A percentile compares a stretch with the other conserved stretches of the same genome.
phyloP scores from a whole-genome alignment of 176 grass and related monocot genomes.

The Ananas comosus region DNA sequence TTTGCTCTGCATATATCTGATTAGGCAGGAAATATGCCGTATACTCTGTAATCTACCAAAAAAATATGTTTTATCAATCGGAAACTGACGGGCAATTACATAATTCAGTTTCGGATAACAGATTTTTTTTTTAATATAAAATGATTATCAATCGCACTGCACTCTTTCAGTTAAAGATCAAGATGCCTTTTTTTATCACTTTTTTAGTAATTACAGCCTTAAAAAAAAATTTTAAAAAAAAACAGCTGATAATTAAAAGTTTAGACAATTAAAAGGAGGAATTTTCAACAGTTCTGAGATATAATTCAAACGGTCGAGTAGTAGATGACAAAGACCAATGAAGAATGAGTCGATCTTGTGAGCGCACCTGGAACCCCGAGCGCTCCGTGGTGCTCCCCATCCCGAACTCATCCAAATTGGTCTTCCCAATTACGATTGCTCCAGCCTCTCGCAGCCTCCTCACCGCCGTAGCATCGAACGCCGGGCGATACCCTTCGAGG shows the following conservation, averaged over 20 bases:
- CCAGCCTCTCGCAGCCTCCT: constrained; percentile 60
- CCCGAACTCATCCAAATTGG: constrained; percentile 88
- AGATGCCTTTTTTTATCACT: too few species aligned
- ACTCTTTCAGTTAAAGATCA: too few species aligned
- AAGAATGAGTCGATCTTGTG: neutral
- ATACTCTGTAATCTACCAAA: too few species aligned
- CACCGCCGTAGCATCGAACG: constrained; percentile 82
- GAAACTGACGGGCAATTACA: too few species aligned
- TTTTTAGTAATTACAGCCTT: neutral
- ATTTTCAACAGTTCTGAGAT: neutral
- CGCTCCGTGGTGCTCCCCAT: constrained; percentile 98
- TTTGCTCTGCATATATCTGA: too few species aligned
- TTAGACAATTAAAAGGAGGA: neutral
- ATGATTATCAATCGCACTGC: too few species aligned
- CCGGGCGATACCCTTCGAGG: constrained; percentile 70
- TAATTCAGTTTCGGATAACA: too few species aligned
- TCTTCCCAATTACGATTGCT: constrained; percentile 78
- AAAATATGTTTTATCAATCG: too few species aligned
- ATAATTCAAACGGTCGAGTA: neutral
- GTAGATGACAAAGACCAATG: neutral
- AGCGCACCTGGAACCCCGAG: constrained; percentile 68
- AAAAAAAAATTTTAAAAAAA: too few species aligned
- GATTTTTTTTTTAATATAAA: too few species aligned
- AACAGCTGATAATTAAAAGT: neutral
- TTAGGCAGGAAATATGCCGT: too few species aligned